Percentiles rank a stretch among this genome's conserved stretches.
Evolutionary conservation across 129 eudicot genomes (phyloP).

Genomic region (Saposhnikovia divaricata): DNA sequence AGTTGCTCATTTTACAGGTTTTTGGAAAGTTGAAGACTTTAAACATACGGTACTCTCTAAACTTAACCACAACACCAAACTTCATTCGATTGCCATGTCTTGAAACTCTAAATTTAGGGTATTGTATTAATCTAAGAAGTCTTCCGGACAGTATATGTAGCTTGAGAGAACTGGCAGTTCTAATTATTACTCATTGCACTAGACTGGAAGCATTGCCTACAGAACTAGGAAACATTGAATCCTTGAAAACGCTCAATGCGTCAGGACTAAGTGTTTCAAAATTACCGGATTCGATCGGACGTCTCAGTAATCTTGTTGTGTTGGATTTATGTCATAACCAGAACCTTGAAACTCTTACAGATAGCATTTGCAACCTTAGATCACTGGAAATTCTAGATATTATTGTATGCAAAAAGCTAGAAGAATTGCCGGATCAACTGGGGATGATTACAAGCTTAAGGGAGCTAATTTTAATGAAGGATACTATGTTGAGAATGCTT

Average conservation of each 20-base stretch:
- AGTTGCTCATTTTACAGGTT: too few relatives aligned
- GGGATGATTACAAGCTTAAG: neutral
- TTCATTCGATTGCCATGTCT: constrained; percentile 15
- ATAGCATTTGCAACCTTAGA: neutral
- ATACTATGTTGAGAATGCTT: neutral
- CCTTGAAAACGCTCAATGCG: neutral
- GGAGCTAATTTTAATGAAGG: neutral
- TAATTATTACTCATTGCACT: constrained; percentile 11
- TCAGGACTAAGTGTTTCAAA: neutral
- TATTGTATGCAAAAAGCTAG: neutral
- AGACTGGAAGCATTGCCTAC: neutral
- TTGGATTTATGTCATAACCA: neutral
- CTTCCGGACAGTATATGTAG: neutral
- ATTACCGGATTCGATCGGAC: constrained; percentile 5
- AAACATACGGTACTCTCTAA: too few relatives aligned
- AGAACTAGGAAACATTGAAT: neutral
- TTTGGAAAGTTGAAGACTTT: too few relatives aligned
- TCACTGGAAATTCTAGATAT: constrained; percentile 8
- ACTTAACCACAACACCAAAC: too few relatives aligned
- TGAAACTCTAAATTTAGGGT: constrained; percentile 11
- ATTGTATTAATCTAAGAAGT: constrained; percentile 2
- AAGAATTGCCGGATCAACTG: neutral
- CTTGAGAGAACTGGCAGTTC: neutral
- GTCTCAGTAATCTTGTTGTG: neutral
- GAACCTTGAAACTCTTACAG: constrained; percentile 17